Percentiles rank a stretch among this genome's conserved stretches.
Conservation (phyloP, 139 green algal species). For the Micromonas commoda region DNA sequence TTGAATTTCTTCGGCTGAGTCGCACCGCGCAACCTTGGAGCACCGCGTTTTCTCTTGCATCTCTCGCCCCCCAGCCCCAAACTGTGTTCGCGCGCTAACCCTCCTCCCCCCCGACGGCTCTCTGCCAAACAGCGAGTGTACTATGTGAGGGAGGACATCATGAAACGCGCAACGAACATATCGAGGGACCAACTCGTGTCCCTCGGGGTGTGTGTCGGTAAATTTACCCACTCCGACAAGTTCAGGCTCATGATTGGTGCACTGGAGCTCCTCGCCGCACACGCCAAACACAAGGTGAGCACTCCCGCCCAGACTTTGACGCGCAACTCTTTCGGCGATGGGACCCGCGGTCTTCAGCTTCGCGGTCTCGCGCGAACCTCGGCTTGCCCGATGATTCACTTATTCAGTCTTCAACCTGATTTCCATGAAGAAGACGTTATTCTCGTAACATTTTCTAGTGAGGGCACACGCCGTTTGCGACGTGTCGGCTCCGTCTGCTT, state of each 20-base stretch:
- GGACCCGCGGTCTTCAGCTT: no score
- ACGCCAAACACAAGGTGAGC: conserved; percentile 93
- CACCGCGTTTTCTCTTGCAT: no score
- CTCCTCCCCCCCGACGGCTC: no score
- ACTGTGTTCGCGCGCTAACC: no score
- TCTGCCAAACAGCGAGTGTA: conserved; percentile 73
- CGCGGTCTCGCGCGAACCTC: neutral
- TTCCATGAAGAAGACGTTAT: conserved; percentile 2
- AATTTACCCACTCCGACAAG: conserved; percentile 93
- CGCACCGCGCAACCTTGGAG: no score
- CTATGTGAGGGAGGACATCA: conserved; percentile 88
- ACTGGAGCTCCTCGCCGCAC: conserved; percentile 78
- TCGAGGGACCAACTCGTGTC: conserved; percentile 80
- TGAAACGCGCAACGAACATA: conserved; percentile 58
- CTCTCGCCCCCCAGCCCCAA: no score
- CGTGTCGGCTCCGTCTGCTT: neutral
- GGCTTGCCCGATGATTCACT: conserved; percentile 14
- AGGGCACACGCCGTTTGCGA: no score
- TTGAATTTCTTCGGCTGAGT: neutral
- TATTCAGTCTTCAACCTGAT: conserved; percentile 64
- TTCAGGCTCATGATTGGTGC: conserved; percentile 86
- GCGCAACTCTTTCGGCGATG: neutral
- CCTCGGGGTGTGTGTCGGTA: conserved; percentile 87
- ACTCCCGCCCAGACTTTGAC: no score
- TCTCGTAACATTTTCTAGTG: no score